Evolutionary conservation across 768 basidiomycete species (phyloP).

Genomic region (Amanita inopinata): DNA sequence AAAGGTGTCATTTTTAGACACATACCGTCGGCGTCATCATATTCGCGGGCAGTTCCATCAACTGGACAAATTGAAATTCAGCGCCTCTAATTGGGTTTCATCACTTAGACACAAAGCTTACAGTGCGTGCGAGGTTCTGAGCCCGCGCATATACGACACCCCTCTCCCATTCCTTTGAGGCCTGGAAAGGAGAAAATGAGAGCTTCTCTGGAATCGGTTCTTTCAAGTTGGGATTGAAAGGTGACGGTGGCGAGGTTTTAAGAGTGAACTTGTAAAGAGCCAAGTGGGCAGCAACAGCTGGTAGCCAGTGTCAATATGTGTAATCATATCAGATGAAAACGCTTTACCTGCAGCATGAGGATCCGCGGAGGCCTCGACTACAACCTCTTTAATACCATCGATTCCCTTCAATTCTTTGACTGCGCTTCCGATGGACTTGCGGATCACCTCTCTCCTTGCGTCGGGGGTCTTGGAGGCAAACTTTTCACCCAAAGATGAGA

Average conservation of each 20-base stretch:
- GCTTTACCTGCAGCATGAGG: conserved; percentile 68
- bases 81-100: conserved; percentile 2
- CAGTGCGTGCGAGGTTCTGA: conserved; percentile 75
- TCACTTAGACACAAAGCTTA: conserved; percentile 20
- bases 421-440: conserved; percentile 63
- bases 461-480: conserved; percentile 36
- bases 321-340: not conserved
- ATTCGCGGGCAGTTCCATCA: conserved; percentile 82
- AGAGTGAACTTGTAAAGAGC: conserved; percentile 69
- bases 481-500: conserved; percentile 50
- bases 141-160: conserved; percentile 67
- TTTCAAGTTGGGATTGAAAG: conserved; percentile 51
- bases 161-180: conserved; percentile 57
- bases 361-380: conserved; percentile 55
- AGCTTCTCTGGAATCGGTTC: conserved; percentile 42
- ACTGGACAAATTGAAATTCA: too few species aligned
- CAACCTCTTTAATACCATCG: conserved; percentile 52
- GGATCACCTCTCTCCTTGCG: conserved; percentile 52
- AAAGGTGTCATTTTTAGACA: conserved; percentile 6
- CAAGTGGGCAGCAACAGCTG: conserved; percentile 73
- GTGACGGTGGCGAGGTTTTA: conserved; percentile 62
- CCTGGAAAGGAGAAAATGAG: conserved; percentile 33
- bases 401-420: conserved; percentile 58
- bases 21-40: conserved; percentile 75
- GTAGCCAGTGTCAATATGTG: not conserved